Evolutionary conservation across 345 rosid species (phyloP).

Genomic region (Erysimum cheiranthoides): DNA sequence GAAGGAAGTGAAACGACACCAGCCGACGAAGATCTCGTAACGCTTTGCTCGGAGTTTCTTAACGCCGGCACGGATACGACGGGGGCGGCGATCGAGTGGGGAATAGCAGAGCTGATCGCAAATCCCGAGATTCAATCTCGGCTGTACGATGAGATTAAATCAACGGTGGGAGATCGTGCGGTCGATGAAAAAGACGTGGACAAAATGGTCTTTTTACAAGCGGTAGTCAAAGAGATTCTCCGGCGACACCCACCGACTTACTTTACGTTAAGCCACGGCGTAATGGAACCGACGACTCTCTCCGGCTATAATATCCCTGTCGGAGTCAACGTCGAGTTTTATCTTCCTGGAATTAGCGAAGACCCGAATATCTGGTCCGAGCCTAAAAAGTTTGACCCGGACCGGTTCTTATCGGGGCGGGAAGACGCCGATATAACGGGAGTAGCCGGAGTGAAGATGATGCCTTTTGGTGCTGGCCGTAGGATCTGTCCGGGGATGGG

Average conservation of each 20-base stretch:
- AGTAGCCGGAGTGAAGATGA: conserved; percentile 63
- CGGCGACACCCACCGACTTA: conserved; percentile 83
- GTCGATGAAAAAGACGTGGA: conserved; percentile 70
- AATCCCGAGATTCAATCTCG: conserved; percentile 65
- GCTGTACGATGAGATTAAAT: conserved; percentile 60
- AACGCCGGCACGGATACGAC: conserved; percentile 92
- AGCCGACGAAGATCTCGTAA: conserved; percentile 67
- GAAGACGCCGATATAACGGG: conserved; percentile 81
- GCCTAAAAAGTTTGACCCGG: conserved; percentile 73
- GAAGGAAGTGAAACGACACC: conserved; percentile 63
- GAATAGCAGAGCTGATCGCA: conserved; percentile 66
- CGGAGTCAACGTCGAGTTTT: conserved; percentile 60
- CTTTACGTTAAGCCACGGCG: conserved; percentile 72
- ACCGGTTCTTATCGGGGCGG: conserved; percentile 55
- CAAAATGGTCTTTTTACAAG: conserved; percentile 62
- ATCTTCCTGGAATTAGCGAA: conserved; percentile 53
- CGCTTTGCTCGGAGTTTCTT: conserved; percentile 82
- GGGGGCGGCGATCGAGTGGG: conserved; percentile 82
- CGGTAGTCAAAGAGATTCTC: conserved; percentile 67
- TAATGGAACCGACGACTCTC: conserved; percentile 61
- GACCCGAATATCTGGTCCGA: conserved; percentile 68
- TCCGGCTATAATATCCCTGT: conserved; percentile 70
- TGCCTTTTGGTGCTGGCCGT: conserved; percentile 79
- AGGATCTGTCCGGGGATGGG: conserved; percentile 79
- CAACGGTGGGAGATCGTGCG: conserved; percentile 52